Base-by-base conservation (phyloP, 345 rosid species). In the Brassica incana region DNA sequence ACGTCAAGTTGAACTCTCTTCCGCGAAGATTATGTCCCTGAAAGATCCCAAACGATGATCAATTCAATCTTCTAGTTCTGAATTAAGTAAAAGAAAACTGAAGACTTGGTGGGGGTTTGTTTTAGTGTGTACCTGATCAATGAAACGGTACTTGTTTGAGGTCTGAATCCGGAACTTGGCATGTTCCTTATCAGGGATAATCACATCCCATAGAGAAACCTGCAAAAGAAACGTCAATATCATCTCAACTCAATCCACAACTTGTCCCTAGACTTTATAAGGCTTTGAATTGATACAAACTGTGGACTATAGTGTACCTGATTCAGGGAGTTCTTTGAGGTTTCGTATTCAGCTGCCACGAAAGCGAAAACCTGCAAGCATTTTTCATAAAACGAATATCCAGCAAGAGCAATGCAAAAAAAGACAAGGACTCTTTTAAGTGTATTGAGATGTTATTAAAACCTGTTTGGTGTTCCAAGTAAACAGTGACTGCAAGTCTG, bases 381-480 rank as follows among this genome's bases (percentile, higher is more conserved):
- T 60, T 5, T 2, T 2, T 2, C 1, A 65, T 65, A 5, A 2
- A 60, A 30, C 33, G 0, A 61, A 2, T 4, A 7, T 40, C 25
- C 5, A 67, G 25, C 58, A 79, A 20, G 38, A 56, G 35, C 12
- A 56, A 29, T 30, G 16, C 30, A 45, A 27, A n/a, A 40, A 48
- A 8, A 15, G 14, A 67, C 63, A 30, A 48, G 60, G 29, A 66
- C 2, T 65, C 2, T 18, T 18, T 52, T 8, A 18, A 12, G 35
- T 54, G 38, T 69, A 63, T 30, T 32, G 58, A 75, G 27, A 71
- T 23, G 56, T 10, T 71, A 33, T 6, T 45, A 40, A 60, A 71
- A 96, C 99, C 97, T 93, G 98, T 78, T 96, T 93, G 2, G 99
- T 93, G 88, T 96, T 96, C 99, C 99, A 93, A 54, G 97, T 92